Evolutionary conservation across 495 filamentous ascomycete genomes (phyloP), one percentile per base, ranked within the genome.

Genomic region (Neurospora sp.): DNA sequence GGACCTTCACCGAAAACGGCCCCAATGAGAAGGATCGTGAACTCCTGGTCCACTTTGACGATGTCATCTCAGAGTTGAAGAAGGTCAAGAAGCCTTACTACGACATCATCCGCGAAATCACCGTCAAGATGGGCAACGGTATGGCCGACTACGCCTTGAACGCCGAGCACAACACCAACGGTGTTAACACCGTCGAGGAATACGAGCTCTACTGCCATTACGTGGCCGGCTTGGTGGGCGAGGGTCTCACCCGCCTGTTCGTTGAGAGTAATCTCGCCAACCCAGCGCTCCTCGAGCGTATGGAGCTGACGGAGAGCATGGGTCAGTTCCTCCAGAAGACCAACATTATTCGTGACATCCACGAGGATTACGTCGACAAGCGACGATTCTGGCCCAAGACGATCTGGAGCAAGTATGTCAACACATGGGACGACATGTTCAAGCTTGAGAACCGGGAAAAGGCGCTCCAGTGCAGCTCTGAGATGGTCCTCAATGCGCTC

Each of bases 191-290:
- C 1, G 83, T 95, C 73, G 85, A 90, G 72, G 94, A 98, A 73
- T 99, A 97, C 81, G 95, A 98, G 79, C 83, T 93, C 39, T 99
- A 99, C 85, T 99, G 96, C 84, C 92, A 96, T 78, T 98, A 98
- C 77, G 96, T 99, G 35, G 96, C 96, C n/a, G 96, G 96, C 31
- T 83, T 99, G 41, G 96, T 99, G 37, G 96, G 96, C 69, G 94
- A 98, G 81, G 96, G 96, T 42, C 82, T 94, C 71, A 99, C 96
- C 12, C 91, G 91, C 18, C 86, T 98, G 35, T 98, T 99, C 76
- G 93, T 98, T 42, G 92, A 93, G 83, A 91, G 91, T 70, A 88
- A 90, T 75, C 91, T 97, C 27, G 96, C 94, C 41, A 98, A 98
- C 83, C 90, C 93, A 1, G 91, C 90, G 38, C 86, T 99, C 44